Percentiles rank a stretch among this genome's conserved stretches.
phyloP scores from a whole-genome alignment of 306 rosid genomes.

The Quercus variabilis region DNA sequence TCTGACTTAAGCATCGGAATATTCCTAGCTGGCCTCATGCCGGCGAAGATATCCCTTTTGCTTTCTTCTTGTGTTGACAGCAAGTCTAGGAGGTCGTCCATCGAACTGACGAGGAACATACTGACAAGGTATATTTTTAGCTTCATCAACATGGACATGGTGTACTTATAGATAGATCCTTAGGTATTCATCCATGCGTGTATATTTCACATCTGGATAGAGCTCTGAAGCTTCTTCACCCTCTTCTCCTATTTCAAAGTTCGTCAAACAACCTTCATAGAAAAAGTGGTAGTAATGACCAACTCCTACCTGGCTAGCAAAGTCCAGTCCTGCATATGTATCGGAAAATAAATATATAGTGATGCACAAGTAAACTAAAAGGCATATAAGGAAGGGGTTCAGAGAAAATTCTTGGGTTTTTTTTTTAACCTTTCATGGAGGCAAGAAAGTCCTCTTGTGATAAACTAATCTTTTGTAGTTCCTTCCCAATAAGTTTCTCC shows the following conservation, averaged over 20 bases:
- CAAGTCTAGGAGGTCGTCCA: too few species aligned
- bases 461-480: conserved; percentile 43
- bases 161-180: conserved; percentile 20
- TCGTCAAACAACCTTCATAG: conserved; percentile 74
- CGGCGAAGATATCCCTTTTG: too few species aligned
- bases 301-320: conserved; percentile 47
- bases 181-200: conserved; percentile 64
- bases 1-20: too few species aligned
- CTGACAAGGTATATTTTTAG: too few species aligned
- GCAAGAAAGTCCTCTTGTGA: conserved; percentile 57
- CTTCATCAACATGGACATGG: too few species aligned
- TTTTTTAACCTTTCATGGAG: conserved; percentile 51
- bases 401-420: neutral
- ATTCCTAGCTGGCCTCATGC: too few species aligned
- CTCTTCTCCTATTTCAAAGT: conserved; percentile 58
- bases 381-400: neutral
- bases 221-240: conserved; percentile 85
- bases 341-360: too few species aligned
- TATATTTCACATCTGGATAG: conserved; percentile 78
- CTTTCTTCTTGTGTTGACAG: too few species aligned
- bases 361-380: too few species aligned
- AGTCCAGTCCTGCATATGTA: conserved; percentile 42
- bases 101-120: too few species aligned
- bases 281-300: conserved; percentile 72
- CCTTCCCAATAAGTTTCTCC: conserved; percentile 60